Evolutionary conservation across 2,329 filamentous ascomycete species (phyloP), one percentile per base, ranked within the genome.

Genomic region (Fusarium continuum): DNA sequence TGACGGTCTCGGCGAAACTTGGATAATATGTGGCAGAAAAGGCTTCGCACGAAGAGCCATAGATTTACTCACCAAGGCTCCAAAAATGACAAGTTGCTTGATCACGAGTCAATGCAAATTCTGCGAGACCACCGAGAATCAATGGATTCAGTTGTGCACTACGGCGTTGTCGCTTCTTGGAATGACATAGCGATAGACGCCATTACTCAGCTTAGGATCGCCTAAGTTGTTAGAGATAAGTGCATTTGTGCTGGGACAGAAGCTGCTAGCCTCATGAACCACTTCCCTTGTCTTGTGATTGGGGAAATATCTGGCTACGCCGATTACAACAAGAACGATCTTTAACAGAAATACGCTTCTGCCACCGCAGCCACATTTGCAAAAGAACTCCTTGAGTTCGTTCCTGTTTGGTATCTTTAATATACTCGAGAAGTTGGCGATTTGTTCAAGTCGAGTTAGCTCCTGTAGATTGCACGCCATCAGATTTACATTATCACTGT

Each of bases 351-450:
- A 1, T 56, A 57, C 11, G 51, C 51, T 0, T 16, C 51, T 5
- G 49, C 47, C 2, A 54, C 44, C 0, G 50, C 44, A 5, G 26
- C 44, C 0, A 44, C 44, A 11, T 50, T 39, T 6, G 26, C 34
- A 0, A 26, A 6, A 1, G 50, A 54, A 3, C 13, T 67, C 25
- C 8, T 48, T 2, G 3, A 17, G 3, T 3, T 39, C n/a, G 44
- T 38, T n/a, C 38, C 39, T 3, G 23, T 8, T 6, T 19, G 76
- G 59, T 72, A 88, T 85, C 16, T 89, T 74, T 75, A 78, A 86
- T 4, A 86, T 85, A 72, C 89, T 85, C 84, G 84, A 88, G 8
- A 86, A 69, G 57, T 86, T 87, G 19, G 40, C 9, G 11, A 63
- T 8, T 11, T 13, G 13, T 2, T 29, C 0, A 10, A n/a, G 5